Percentiles rank a stretch among this genome's conserved stretches.
Evolutionary conservation across 1,139 yeast species (phyloP).

Genomic region (Trichomonascaceae sp.): DNA sequence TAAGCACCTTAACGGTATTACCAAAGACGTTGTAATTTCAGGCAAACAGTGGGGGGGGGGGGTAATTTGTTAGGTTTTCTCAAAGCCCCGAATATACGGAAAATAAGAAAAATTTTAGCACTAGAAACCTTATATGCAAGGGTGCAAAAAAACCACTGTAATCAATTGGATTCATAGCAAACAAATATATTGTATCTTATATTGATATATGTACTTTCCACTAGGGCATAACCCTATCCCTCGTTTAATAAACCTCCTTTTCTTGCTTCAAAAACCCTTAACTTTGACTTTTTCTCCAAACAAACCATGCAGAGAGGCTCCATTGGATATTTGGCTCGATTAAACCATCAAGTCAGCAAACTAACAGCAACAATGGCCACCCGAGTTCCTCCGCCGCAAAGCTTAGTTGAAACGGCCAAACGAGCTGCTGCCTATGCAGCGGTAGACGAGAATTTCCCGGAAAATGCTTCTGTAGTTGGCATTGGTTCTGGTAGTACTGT

Average conservation of each 20-base stretch:
- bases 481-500: constrained; percentile 97
- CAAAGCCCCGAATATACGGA: background rate
- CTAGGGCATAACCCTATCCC: background rate
- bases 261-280: background rate
- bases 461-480: constrained; percentile 70
- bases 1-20: background rate
- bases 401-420: constrained; percentile 56
- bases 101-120: background rate
- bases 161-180: background rate
- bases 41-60: no score
- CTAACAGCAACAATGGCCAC: constrained; percentile 8
- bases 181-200: background rate
- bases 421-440: constrained; percentile 87
- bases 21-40: no score
- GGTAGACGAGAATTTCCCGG: constrained; percentile 80
- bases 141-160: background rate
- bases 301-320: background rate
- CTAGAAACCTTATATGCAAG: background rate
- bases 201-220: background rate
- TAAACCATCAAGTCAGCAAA: background rate
- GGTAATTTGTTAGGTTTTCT: background rate
- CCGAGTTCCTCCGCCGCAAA: constrained; percentile 9
- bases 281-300: background rate
- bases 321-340: background rate
- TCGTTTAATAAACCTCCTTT: background rate